phyloP scores from a whole-genome alignment of 2,329 filamentous ascomycete genomes.

The Microthyrium microscopicum region DNA sequence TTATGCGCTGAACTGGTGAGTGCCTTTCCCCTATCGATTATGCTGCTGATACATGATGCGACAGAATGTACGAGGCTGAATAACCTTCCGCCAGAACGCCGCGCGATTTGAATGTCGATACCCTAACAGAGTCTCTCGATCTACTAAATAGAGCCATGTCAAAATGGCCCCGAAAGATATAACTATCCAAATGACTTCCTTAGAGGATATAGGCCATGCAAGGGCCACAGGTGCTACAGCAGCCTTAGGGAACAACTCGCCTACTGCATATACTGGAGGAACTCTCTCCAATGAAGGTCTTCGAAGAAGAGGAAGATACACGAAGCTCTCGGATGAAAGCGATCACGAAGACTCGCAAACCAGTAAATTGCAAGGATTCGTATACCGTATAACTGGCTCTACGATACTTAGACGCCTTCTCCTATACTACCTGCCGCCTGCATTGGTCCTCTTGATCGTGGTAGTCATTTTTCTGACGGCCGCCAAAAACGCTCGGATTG shows the following conservation, averaged over 20 bases:
- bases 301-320: neutral
- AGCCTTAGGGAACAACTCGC: neutral
- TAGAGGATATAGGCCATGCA: too few relatives aligned
- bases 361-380: neutral
- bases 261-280: neutral
- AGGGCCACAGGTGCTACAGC: too few relatives aligned
- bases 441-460: slow-evolving; percentile 24
- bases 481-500: slow-evolving; percentile 13
- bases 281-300: neutral
- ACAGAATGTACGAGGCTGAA: too few relatives aligned
- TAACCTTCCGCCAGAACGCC: too few relatives aligned
- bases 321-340: neutral
- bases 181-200: too few relatives aligned
- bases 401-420: neutral
- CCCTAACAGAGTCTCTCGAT: too few relatives aligned
- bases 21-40: too few relatives aligned
- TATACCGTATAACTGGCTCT: neutral
- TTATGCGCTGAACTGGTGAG: too few relatives aligned
- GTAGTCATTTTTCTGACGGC: slow-evolving; percentile 32
- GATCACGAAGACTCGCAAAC: neutral
- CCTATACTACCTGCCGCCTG: slow-evolving; percentile 4
- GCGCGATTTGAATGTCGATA: too few relatives aligned
- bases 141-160: too few relatives aligned
- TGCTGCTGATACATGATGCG: too few relatives aligned
- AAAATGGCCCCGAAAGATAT: too few relatives aligned